Evolutionary conservation across 2,329 filamentous ascomycete species (phyloP).

Genomic region (Aspergillus alliaceus): DNA sequence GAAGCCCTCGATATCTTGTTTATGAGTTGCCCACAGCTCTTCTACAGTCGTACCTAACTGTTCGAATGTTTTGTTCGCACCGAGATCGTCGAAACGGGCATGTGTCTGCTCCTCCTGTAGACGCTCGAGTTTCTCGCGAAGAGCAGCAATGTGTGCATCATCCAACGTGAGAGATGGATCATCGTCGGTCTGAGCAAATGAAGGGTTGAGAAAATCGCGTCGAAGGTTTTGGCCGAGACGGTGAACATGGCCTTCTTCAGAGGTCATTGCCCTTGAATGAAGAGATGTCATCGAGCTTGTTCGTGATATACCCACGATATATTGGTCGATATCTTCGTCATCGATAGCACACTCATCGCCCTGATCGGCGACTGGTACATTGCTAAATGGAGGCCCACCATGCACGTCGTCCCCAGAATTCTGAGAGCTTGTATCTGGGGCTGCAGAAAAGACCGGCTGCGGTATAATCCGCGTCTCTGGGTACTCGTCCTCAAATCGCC

Average conservation of each 20-base stretch:
- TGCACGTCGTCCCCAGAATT: constrained; percentile 34
- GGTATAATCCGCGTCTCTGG: constrained; percentile 72
- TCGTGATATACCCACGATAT: constrained; percentile 53
- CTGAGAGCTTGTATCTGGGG: constrained; percentile 32
- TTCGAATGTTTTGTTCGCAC: constrained; percentile 42
- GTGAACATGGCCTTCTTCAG: constrained; percentile 70
- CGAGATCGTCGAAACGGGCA: constrained; percentile 38
- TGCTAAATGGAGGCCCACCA: constrained; percentile 32
- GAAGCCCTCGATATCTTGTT: constrained; percentile 46
- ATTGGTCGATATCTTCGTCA: constrained; percentile 44
- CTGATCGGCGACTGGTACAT: constrained; percentile 22
- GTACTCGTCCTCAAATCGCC: constrained; percentile 93
- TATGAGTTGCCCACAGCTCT: constrained; percentile 44
- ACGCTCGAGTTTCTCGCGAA: constrained; percentile 45
- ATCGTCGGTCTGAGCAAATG: constrained; percentile 41
- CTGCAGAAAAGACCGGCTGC: constrained; percentile 15
- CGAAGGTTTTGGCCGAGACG: constrained; percentile 67
- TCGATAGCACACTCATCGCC: constrained; percentile 37
- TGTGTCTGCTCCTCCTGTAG: constrained; percentile 44
- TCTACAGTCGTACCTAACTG: constrained; percentile 47
- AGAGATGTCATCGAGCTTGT: constrained; percentile 68
- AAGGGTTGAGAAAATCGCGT: constrained; percentile 59
- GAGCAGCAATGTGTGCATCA: constrained; percentile 46
- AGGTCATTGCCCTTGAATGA: constrained; percentile 62
- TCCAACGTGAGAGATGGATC: constrained; percentile 34